A percentile compares a stretch with the other conserved stretches of the same genome.
Evolutionary conservation across 805 yeast genomes (phyloP).

Genomic region (Saccharomyces paradoxus): DNA sequence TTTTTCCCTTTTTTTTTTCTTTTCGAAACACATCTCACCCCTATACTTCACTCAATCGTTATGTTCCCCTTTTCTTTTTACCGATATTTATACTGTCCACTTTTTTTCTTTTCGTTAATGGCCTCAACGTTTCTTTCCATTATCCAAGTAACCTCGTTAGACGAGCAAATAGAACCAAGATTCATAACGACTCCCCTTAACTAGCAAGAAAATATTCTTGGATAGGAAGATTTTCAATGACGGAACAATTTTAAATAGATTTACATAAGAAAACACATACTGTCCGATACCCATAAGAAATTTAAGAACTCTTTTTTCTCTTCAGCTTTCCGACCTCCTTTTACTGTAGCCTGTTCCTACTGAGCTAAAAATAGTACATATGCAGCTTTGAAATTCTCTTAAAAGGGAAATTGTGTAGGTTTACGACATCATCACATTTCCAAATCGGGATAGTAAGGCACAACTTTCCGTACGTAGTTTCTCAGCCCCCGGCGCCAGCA

Average conservation of each 20-base stretch:
- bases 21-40: background rate
- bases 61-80: slow-evolving; percentile 1
- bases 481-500: background rate
- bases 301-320: background rate
- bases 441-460: background rate
- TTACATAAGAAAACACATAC: background rate
- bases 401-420: background rate
- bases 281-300: background rate
- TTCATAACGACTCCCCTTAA: background rate
- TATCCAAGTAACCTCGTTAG: background rate
- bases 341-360: background rate
- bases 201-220: slow-evolving; percentile 1
- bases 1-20: background rate
- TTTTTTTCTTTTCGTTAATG: background rate
- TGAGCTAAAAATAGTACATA: background rate
- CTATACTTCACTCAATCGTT: background rate
- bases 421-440: background rate
- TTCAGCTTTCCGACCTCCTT: background rate
- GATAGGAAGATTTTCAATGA: background rate
- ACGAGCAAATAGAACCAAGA: background rate
- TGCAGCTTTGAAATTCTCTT: background rate
- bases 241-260: background rate
- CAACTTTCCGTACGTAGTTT: background rate
- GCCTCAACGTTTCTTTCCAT: background rate
- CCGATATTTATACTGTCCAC: background rate